These are phyloP conservation scores for Saccharomyces hybrid DNA, from an alignment of 1,139 yeast species.

Conservation along the genomic window DNA sequence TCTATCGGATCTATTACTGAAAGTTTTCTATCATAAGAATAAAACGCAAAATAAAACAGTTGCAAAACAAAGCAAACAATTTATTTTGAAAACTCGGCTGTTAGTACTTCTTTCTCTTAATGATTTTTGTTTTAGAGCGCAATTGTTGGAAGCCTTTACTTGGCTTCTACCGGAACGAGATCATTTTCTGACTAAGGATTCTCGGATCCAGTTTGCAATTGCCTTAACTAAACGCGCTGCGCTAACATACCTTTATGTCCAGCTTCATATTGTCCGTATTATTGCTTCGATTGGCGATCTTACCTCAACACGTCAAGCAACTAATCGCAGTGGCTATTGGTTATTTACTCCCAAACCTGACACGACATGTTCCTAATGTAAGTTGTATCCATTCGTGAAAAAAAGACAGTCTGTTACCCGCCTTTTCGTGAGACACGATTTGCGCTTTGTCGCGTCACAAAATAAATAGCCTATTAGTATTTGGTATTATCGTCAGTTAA, in stretches of 20 bases:
- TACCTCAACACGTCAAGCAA: background rate
- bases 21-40: slow-evolving; percentile 20
- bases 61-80: background rate
- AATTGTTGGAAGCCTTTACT: background rate
- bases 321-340: background rate
- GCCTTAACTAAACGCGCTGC: background rate
- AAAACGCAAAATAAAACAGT: background rate
- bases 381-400: background rate
- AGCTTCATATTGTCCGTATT: slow-evolving; percentile 4
- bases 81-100: background rate
- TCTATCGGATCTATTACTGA: slow-evolving; percentile 64
- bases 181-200: background rate
- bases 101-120: background rate
- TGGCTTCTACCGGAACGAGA: background rate
- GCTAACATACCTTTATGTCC: slow-evolving; percentile 7
- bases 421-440: background rate
- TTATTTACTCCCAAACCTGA: background rate
- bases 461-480: background rate
- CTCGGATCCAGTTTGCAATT: background rate
- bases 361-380: background rate
- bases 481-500: background rate
- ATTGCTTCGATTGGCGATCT: background rate
- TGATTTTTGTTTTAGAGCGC: background rate
- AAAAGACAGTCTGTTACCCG: background rate
- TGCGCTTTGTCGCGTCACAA: background rate